phyloP scores from a whole-genome alignment of 495 filamentous ascomycete species.

The Astrothelium macrocarpum region DNA sequence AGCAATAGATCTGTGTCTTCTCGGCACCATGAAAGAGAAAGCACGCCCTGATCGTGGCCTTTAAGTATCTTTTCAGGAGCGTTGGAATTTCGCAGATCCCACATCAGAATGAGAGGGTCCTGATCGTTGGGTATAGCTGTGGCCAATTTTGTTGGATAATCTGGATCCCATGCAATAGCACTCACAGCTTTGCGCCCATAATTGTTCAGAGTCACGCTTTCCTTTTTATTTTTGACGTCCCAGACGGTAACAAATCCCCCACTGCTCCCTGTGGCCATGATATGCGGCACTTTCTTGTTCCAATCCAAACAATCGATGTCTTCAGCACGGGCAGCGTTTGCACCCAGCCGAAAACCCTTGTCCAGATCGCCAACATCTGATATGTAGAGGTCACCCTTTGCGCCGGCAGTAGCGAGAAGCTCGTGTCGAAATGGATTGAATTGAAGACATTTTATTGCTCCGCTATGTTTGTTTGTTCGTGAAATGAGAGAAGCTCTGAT shows the following conservation, averaged over 20 bases:
- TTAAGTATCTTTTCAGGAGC: slow-evolving; percentile 81
- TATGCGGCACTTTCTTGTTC: slow-evolving; percentile 97
- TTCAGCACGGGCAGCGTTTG: slow-evolving; percentile 75
- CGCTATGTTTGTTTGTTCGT: slow-evolving; percentile 83
- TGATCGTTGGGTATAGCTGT: slow-evolving; percentile 90
- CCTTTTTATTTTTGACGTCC: slow-evolving; percentile 96
- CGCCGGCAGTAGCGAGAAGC: slow-evolving; percentile 82
- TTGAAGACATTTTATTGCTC: slow-evolving; percentile 88
- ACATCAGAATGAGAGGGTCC: slow-evolving; percentile 78
- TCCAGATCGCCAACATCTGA: slow-evolving; percentile 83
- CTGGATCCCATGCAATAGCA: slow-evolving; percentile 93
- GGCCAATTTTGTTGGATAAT: slow-evolving; percentile 81
- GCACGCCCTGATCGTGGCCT: slow-evolving; percentile 83
- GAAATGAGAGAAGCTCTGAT: slow-evolving; percentile 68
- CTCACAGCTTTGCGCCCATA: slow-evolving; percentile 84
- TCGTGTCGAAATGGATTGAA: slow-evolving; percentile 94
- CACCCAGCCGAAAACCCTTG: slow-evolving; percentile 82
- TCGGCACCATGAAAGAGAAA: slow-evolving; percentile 92
- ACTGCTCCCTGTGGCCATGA: slow-evolving; percentile 85
- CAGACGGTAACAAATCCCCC: slow-evolving; percentile 96
- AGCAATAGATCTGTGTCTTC: slow-evolving; percentile 86
- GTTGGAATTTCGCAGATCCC: slow-evolving; percentile 94
- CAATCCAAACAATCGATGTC: slow-evolving; percentile 93
- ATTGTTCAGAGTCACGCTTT: slow-evolving; percentile 91
- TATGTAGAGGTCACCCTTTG: slow-evolving; percentile 93